Percentiles rank a stretch among this genome's conserved stretches.
Conservation (phyloP, 805 yeast genomes). For the Sugiyamaella qingdaonensis region DNA sequence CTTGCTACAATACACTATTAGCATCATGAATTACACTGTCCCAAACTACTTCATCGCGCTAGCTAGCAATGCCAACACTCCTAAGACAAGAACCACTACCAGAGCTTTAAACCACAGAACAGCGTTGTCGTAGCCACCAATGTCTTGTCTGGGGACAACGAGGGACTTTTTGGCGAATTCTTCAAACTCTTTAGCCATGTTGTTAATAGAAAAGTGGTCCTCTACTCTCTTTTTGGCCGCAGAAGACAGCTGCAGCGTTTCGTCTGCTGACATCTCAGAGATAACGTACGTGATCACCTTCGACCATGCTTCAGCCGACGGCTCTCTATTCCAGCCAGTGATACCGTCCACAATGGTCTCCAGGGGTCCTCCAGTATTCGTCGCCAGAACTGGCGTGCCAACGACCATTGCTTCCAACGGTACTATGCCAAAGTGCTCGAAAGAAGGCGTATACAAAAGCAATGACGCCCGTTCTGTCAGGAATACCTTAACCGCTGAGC, state of each 20-base stretch:
- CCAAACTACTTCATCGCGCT: too few species aligned
- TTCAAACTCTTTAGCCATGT: slow-evolving; percentile 32
- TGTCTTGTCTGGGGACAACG: slow-evolving; percentile 9
- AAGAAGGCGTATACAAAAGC: slow-evolving; percentile 81
- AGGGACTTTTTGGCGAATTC: slow-evolving; percentile 2
- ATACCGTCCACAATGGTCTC: slow-evolving; percentile 59
- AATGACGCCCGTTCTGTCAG: slow-evolving; percentile 55
- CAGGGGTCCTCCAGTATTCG: slow-evolving; percentile 86
- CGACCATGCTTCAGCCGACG: slow-evolving; percentile 35
- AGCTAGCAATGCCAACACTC: background rate
- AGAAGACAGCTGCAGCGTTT: slow-evolving; percentile 28
- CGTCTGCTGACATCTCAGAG: slow-evolving; percentile 18
- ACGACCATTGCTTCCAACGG: slow-evolving; percentile 92
- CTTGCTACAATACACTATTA: background rate
- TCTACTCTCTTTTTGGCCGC: slow-evolving; percentile 31
- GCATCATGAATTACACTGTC: too few species aligned
- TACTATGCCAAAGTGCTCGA: slow-evolving; percentile 96
- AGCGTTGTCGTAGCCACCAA: background rate
- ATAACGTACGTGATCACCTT: slow-evolving; percentile 29
- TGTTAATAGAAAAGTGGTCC: slow-evolving; percentile 29
- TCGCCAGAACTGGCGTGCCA: slow-evolving; percentile 80
- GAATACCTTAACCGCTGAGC: slow-evolving; percentile 57
- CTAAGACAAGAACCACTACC: slow-evolving; percentile 1
- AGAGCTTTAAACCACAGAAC: slow-evolving; percentile 4
- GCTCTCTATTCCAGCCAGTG: slow-evolving; percentile 38